phyloP scores from a whole-genome alignment of 139 green algal species.

The Chara braunii region DNA sequence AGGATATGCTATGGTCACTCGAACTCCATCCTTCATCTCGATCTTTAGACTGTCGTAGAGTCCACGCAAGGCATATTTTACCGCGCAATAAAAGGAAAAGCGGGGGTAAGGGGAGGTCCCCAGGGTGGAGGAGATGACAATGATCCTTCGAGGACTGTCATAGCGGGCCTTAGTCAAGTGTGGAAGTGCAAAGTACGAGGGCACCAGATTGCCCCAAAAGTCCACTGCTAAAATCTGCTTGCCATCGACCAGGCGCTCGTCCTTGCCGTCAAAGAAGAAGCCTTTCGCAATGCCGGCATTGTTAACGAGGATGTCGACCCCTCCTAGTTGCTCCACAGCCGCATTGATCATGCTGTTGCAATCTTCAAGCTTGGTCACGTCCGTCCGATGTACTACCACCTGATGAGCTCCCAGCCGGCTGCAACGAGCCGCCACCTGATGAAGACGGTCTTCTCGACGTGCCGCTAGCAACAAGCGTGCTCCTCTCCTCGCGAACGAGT shows the following conservation, averaged over 20 bases:
- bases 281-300: slow-evolving; percentile 27
- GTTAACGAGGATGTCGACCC: slow-evolving; percentile 33
- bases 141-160: no score
- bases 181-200: not conserved
- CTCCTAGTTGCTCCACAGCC: slow-evolving; percentile 2
- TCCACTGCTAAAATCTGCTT: not conserved
- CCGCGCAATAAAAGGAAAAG: no score
- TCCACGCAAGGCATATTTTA: no score
- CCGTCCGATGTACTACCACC: slow-evolving; percentile 6
- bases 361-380: slow-evolving; percentile 24
- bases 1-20: no score
- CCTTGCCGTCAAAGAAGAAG: slow-evolving; percentile 13
- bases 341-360: slow-evolving; percentile 22
- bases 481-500: slow-evolving; percentile 19
- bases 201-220: not conserved
- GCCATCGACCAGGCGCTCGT: not conserved
- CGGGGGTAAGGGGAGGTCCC: no score
- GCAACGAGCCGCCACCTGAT: slow-evolving; percentile 19
- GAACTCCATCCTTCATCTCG: no score
- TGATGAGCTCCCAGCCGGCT: not conserved
- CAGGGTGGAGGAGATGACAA: no score
- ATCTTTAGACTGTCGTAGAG: no score
- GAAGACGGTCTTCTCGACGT: slow-evolving; percentile 10
- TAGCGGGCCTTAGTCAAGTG: no score
- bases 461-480: slow-evolving; percentile 20